Evolutionary conservation across 768 basidiomycete species (phyloP).

Genomic region (Trametes meyenii): DNA sequence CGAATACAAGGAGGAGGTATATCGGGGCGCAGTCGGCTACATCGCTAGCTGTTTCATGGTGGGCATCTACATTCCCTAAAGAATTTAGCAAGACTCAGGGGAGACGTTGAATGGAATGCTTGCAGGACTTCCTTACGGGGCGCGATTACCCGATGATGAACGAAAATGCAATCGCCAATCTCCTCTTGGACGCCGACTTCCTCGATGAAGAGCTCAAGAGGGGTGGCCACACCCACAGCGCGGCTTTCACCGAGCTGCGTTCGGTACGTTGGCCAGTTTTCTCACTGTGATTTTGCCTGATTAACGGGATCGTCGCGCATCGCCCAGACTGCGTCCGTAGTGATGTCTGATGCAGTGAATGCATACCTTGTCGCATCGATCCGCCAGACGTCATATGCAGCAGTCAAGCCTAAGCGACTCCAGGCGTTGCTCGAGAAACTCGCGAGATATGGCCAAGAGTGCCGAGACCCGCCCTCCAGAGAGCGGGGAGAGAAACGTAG

Average conservation of each 20-base stretch:
- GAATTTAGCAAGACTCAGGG: neutral
- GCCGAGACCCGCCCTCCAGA: conserved; percentile 58
- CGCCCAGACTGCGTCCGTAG: conserved; percentile 68
- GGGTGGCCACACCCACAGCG: conserved; percentile 67
- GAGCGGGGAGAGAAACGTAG: conserved; percentile 73
- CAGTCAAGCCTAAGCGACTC: conserved; percentile 71
- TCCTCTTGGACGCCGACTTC: conserved; percentile 85
- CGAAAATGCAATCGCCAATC: conserved; percentile 85
- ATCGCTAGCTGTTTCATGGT: conserved; percentile 91
- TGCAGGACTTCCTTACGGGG: conserved; percentile 76
- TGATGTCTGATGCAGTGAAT: conserved; percentile 71
- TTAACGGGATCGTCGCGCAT: conserved; percentile 18
- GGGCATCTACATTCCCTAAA: conserved; percentile 23
- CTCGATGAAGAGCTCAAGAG: conserved; percentile 84
- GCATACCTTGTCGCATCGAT: conserved; percentile 76
- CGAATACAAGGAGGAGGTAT: conserved; percentile 85
- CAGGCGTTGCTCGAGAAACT: conserved; percentile 81
- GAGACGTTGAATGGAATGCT: neutral
- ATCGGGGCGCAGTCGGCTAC: conserved; percentile 84
- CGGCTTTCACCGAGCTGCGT: conserved; percentile 80
- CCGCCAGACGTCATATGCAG: conserved; percentile 66
- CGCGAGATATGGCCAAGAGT: conserved; percentile 63
- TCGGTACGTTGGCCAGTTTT: conserved; percentile 50
- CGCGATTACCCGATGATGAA: conserved; percentile 79
- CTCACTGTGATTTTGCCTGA: conserved; percentile 5